phyloP scores from a whole-genome alignment of 2,329 filamentous ascomycete genomes.

The Talaromyces sp. region DNA sequence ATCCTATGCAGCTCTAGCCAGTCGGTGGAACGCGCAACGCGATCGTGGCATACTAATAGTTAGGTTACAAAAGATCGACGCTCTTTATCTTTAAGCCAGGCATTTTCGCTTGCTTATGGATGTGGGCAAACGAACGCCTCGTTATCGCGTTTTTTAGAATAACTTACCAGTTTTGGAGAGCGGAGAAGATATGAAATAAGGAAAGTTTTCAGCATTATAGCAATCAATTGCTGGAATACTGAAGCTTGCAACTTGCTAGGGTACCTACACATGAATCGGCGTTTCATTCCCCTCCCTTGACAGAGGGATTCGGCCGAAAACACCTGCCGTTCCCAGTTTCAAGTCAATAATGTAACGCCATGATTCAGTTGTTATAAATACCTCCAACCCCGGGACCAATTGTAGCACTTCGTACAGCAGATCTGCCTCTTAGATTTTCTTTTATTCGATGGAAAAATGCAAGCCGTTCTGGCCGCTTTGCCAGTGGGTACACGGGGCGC shows the following conservation, averaged over 20 bases:
- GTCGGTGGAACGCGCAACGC: background rate
- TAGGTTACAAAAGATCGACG: background rate
- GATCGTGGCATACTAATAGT: background rate
- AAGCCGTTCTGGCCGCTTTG: background rate
- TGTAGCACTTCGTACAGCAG: background rate
- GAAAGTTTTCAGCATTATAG: background rate
- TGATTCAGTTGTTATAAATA: background rate
- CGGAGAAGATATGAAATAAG: background rate
- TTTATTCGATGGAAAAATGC: background rate
- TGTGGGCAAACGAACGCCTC: background rate
- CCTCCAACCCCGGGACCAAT: background rate
- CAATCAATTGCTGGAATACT: background rate
- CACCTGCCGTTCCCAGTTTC: background rate
- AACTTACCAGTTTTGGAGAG: too few relatives aligned
- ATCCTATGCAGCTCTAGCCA: background rate
- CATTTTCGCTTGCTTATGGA: background rate
- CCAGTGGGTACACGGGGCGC: background rate
- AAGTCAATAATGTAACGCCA: background rate
- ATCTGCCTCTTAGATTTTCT: background rate
- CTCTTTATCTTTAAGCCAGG: background rate
- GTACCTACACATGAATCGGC: background rate
- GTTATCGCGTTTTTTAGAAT: background rate
- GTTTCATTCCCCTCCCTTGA: background rate
- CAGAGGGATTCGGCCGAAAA: background rate
- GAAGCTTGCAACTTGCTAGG: too few relatives aligned